A percentile compares a stretch with the other conserved stretches of the same genome.
These are phyloP conservation scores for Neckera pumila DNA, from an alignment of 225 moss, liverwort and hornwort genomes.

Conservation along the genomic window DNA sequence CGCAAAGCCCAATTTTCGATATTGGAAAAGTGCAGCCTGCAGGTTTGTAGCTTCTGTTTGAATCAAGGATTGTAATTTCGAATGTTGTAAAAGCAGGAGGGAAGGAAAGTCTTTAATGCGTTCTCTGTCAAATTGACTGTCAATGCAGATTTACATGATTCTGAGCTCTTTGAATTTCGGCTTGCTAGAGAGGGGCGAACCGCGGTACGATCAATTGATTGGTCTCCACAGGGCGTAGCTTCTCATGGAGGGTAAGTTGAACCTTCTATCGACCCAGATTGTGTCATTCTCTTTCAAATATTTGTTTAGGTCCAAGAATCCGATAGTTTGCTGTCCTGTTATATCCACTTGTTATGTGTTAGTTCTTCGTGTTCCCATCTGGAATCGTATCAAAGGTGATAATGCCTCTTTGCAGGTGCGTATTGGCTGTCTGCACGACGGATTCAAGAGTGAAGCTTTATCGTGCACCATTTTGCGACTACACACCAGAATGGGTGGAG, in stretches of 20 bases:
- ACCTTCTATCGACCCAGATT: neutral
- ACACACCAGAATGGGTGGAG: slow-evolving; percentile 96
- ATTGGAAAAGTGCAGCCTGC: slow-evolving; percentile 59
- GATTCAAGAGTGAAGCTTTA: slow-evolving; percentile 88
- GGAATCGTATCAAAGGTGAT: neutral
- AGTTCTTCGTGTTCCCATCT: neutral
- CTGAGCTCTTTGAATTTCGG: slow-evolving; percentile 56
- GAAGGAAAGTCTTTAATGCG: neutral
- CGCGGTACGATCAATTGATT: slow-evolving; percentile 71
- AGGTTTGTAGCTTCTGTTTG: slow-evolving; percentile 31
- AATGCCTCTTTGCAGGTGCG: slow-evolving; percentile 47
- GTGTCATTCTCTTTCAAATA: neutral
- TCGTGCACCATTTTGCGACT: slow-evolving; percentile 87
- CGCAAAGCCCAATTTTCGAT: slow-evolving; percentile 56
- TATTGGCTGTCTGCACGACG: slow-evolving; percentile 89
- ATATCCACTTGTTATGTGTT: neutral
- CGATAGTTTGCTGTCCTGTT: neutral
- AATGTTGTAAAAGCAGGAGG: neutral
- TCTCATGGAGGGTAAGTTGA: slow-evolving; percentile 80
- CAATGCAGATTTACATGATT: slow-evolving; percentile 54
- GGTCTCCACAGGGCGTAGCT: slow-evolving; percentile 94
- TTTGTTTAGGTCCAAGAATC: neutral
- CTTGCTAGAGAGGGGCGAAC: slow-evolving; percentile 77
- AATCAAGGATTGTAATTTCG: neutral
- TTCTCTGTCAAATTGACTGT: neutral